These are phyloP conservation scores for Polytrichum formosum DNA, from an alignment of 225 moss, liverwort and hornwort genomes.

Conservation along the genomic window DNA sequence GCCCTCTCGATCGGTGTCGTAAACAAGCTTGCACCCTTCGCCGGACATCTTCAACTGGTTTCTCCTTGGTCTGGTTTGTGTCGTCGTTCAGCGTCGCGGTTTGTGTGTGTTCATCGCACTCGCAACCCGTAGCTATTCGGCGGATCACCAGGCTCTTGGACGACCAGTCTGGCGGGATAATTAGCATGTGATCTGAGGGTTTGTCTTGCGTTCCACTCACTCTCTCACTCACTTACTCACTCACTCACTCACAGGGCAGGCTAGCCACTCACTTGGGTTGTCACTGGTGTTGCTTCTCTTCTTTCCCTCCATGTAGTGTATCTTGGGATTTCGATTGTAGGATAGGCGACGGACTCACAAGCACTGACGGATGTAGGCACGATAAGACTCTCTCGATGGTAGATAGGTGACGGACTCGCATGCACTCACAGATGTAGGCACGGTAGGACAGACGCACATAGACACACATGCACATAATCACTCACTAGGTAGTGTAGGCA, in stretches of 20 bases:
- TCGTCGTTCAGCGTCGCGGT: slow-evolving; percentile 1
- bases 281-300: slow-evolving; percentile 47
- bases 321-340: no score
- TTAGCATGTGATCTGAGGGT: slow-evolving; percentile 39
- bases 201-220: slow-evolving; percentile 22
- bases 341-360: no score
- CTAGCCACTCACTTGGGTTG: slow-evolving; percentile 34
- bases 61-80: neutral
- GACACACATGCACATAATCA: no score
- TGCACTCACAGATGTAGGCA: neutral
- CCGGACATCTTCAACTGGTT: no score
- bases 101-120: neutral
- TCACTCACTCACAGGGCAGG: slow-evolving; percentile 19
- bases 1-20: slow-evolving; percentile 24
- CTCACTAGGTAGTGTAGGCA: neutral
- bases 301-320: slow-evolving; percentile 31
- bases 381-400: no score
- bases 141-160: neutral
- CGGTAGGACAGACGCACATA: neutral
- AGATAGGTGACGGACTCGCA: neutral
- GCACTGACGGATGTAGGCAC: neutral
- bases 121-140: no score
- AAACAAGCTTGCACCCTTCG: no score
- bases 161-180: slow-evolving; percentile 9
- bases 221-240: no score